Base-by-base conservation (phyloP, 2,329 filamentous ascomycete genomes). In the Karstenula rhodostoma region DNA sequence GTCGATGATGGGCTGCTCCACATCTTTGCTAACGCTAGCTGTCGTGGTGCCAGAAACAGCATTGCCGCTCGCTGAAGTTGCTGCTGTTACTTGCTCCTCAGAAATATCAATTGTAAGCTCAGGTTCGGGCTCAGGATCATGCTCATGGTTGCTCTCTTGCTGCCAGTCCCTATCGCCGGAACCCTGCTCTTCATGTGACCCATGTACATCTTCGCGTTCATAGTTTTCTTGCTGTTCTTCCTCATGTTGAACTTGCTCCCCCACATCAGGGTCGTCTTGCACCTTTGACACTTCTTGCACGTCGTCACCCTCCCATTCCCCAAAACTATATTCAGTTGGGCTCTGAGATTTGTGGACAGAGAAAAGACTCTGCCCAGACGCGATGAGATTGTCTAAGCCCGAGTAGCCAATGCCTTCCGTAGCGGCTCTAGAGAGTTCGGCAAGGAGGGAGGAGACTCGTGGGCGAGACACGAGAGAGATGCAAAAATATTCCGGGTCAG, bases 351-450 rank as follows among this genome's bases (percentile, higher is more conserved):
- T 58, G 3, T 63, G 51, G 9, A 64, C 63, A 44, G 56, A 68
- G 57, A 75, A 75, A 27, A 66, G 64, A 4, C 71, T 73, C 44
- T 73, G 65, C 17, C 71, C 71, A 52, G 71, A 63, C 57, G 65
- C 62, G 10, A 76, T 66, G 15, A 68, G 68, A 40, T 73, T 68
- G 13, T 68, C 59, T 25, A 87, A 76, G 32, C 83, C 78, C 1
- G 84, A 83, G 58, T 87, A 79, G 13, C 87, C 87, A 73, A 86
- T 85, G 19, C 87, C 86, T 66, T 86, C 80, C 22, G 81, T 79
- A 58, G 82, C 86, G 68, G 82, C 83, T 64, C 81, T 76, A 47
- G 80, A 77, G 49, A 90, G 79, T 62, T 83, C 80, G 37, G 78
- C 76, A 32, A 90, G 74, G 58, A 85, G 82, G 46, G 81, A 80